Base-by-base conservation (phyloP, 495 filamentous ascomycete species). In the Acidomyces sp. region DNA sequence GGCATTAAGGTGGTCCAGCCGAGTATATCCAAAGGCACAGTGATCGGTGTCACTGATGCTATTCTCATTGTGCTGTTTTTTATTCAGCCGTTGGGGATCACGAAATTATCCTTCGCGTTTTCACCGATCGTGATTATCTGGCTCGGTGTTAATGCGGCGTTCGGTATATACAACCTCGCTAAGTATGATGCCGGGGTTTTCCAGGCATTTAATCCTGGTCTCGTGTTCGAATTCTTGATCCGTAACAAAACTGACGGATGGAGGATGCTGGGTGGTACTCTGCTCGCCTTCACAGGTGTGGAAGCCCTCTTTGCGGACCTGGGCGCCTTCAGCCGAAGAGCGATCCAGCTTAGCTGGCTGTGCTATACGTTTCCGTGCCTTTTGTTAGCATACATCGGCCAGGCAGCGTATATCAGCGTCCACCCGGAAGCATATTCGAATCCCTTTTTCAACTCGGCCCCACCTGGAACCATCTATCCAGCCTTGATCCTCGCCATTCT, bases 221-320 rank as follows among this genome's bases (percentile, higher is more conserved):
- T 37, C 12, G 52, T 37, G 3, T 45, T 48, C 39, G 20, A 17
- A 17, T 55, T 52, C 31, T 46, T 55, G 10, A 37, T 49, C 16
- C 52, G 52, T 7, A 44, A 55, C 35, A 37, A 66, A 15, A 65
- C 64, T 18, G 55, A 66, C 2, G 80, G 72, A 3, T 84, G 79
- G 79, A 65, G 58, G 40, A 70, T 66, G 45, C 67, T 84, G 13
- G 79, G 80, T 39, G 79, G 78, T 6, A 70, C 78, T 13, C 47
- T 84, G 6, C 69, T 84, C 3, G 70, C 78, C 0, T 83, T 83
- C 38, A 82, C 78, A 2, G 78, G 78, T 16, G 75, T 80, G n/a
- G 79, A 84, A 52, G 78, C 79, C 6, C 61, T 84, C 7, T 84
- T 81, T 45, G 79, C 79, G 5, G 79, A 84, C 43, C 59, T 84